Evolutionary conservation across 805 yeast species (phyloP).

Genomic region (Sugiyamaella chiloensis): DNA sequence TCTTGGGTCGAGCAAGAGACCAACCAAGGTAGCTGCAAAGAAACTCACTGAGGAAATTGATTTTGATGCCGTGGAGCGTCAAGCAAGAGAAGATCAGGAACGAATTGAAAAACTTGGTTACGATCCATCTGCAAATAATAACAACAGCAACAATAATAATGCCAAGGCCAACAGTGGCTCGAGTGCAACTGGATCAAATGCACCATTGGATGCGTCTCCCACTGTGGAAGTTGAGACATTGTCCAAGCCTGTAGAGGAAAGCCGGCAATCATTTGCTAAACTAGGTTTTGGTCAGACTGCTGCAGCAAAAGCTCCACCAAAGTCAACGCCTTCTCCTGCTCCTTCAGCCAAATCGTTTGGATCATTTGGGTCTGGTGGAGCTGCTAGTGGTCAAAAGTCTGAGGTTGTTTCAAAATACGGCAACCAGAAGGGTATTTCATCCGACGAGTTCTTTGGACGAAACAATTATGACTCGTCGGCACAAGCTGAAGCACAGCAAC

Average conservation of each 20-base stretch:
- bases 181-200: constrained; percentile 1
- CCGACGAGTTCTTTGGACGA: constrained; percentile 91
- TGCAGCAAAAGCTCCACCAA: constrained; percentile 39
- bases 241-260: constrained; percentile 19
- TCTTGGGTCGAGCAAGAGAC: constrained; percentile 31
- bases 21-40: constrained; percentile 31
- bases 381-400: no score
- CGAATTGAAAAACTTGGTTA: constrained; percentile 48
- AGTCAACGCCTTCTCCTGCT: constrained; percentile 13
- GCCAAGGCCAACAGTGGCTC: constrained; percentile 8
- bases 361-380: constrained; percentile 8
- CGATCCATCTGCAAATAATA: constrained; percentile 29
- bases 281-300: constrained; percentile 85
- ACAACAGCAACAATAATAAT: neutral
- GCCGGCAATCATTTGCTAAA: constrained; percentile 27
- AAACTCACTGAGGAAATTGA: constrained; percentile 47
- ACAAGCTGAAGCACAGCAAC: constrained; percentile 75
- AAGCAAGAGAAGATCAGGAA: constrained; percentile 80
- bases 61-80: constrained; percentile 66
- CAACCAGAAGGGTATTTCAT: constrained; percentile 87
- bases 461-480: constrained; percentile 76
- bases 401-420: constrained; percentile 61
- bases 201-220: neutral
- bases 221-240: neutral
- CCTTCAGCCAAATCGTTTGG: constrained; percentile 18